Evolutionary conservation across 2,329 filamentous ascomycete genomes (phyloP), one percentile per base, ranked within the genome.

Genomic region (Ascosphaera acerosa): DNA sequence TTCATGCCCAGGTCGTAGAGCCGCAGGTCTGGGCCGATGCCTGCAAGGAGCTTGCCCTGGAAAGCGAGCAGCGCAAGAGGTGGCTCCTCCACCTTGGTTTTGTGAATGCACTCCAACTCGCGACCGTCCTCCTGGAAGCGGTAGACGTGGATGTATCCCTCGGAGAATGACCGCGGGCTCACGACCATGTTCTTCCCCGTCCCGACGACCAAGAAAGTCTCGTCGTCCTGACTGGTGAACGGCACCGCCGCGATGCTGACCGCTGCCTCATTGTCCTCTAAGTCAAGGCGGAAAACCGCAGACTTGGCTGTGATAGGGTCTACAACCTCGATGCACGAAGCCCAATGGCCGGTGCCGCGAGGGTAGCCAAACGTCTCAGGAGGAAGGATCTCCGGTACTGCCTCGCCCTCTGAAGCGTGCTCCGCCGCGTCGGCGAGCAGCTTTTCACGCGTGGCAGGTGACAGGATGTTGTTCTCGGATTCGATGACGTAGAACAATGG

Each of bases 401-500:
- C n/a, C 38, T 82, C 73, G 4, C 75, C 76, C 45, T 80, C 81
- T 5, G 70, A 66, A 3, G 68, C 61, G 4, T 59, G 60, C 12
- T 23, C 20, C 9, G 20, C 20, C 0, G 74, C 70, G 40, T 87
- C 76, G 18, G 72, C 64, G 7, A 89, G 59, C 2, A 92, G 60
- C 38, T 73, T 66, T n/a, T 66, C 60, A 33, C 72, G 68, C 5
- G 82, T 72, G n/a, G 75, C 67, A 4, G 75, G 71, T 1, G 81
- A 73, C 2, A 97, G 60, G 0, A 82, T 78, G 45, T 92, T 89
- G 48, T 87, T 89, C 40, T 97, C 89, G 7, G 81, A 68, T 53
- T 92, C 78, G 32, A 91, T 80, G 4, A 84, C 81, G 47, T 94
- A 97, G 50, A 92, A 97, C 15, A 89, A 62, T 10, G 80, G 74